Evolutionary conservation across 106 monocot species (phyloP), one percentile per base, ranked within the genome.

Genomic region (Ottelia alismoides): DNA sequence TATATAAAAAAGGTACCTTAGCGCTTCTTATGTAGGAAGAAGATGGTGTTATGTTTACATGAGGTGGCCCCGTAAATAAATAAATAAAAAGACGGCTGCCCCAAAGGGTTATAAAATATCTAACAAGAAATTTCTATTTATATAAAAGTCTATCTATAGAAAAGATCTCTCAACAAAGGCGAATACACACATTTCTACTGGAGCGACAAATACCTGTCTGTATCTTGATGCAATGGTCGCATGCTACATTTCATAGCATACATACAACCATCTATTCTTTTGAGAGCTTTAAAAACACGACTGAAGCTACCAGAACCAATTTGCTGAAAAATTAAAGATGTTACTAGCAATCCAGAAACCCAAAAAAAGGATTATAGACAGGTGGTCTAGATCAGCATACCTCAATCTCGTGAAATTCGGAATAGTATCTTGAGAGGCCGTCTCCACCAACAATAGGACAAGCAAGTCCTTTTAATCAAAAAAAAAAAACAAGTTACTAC

Each of bases 351-450:
- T 0, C 26, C 19, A 23, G 22, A 43, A 57, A 20, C 29, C 26
- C 49, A 53, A 28, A 3, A 62, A 18, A 21, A 12, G 28, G 20
- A 51, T 22, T 20, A 47, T 49, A 44, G 12, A 22, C 32, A 22
- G 35, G 63, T 31, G 25, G 25, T 21, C 14, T 51, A 45, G 12
- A 14, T 27, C 1, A 44, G 6, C 22, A 48, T 17, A 94, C 94
- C 84, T 89, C 89, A 43, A 96, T 71, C 69, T 89, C 96, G 73
- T 89, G 96, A 46, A 89, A 96, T 72, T 96, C 96, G 25, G 89
- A 85, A 22, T 60, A 78, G 57, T 96, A 96, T 16, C 96, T 77
- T 58, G 96, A 79, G 51, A 88, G 75, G 12, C 76, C 76, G 60
- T 79, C 81, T 49, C 84, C 75, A 49, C 67, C 78, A 55, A 51